Conservation (phyloP, 1,284 basidiomycete species). For the Microbotryomycetes sp. region DNA sequence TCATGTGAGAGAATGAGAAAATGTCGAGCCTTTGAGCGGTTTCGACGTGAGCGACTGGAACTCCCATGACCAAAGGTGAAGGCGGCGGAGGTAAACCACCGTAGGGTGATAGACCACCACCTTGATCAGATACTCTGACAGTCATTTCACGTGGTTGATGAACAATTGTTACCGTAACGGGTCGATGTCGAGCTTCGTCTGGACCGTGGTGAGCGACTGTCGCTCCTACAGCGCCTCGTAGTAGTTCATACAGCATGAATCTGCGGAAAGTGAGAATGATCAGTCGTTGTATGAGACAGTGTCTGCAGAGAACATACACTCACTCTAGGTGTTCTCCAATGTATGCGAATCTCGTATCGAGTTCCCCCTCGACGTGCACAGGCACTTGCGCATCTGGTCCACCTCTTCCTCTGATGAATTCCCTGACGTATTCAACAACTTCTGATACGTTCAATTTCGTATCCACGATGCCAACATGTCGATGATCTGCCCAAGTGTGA, state of each 20-base stretch:
- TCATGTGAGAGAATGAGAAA: slow-evolving; percentile 32
- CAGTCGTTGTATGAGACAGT: background rate
- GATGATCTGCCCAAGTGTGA: slow-evolving; percentile 22
- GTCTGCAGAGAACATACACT: background rate
- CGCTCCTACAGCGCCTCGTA: slow-evolving; percentile 61
- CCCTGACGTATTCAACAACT: slow-evolving; percentile 61
- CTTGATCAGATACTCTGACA: slow-evolving; percentile 79
- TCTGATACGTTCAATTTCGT: slow-evolving; percentile 64
- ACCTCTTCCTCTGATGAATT: slow-evolving; percentile 52
- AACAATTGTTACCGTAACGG: slow-evolving; percentile 65
- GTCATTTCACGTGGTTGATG: slow-evolving; percentile 63
- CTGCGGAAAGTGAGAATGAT: slow-evolving; percentile 38
- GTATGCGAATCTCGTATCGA: slow-evolving; percentile 63
- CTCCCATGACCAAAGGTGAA: slow-evolving; percentile 6
- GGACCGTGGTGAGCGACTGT: slow-evolving; percentile 26
- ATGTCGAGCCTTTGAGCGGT: slow-evolving; percentile 31
- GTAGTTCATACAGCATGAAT: slow-evolving; percentile 81
- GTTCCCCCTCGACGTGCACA: slow-evolving; percentile 49
- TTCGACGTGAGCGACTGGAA: slow-evolving; percentile 7
- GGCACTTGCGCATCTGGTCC: slow-evolving; percentile 69
- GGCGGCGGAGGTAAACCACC: slow-evolving; percentile 27
- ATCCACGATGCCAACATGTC: slow-evolving; percentile 74
- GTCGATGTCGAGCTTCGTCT: slow-evolving; percentile 45
- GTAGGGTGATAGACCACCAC: slow-evolving; percentile 44
- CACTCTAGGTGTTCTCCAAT: slow-evolving; percentile 73